Conservation (phyloP, 1,284 basidiomycete species). For the Ceratobasidium sp. region DNA sequence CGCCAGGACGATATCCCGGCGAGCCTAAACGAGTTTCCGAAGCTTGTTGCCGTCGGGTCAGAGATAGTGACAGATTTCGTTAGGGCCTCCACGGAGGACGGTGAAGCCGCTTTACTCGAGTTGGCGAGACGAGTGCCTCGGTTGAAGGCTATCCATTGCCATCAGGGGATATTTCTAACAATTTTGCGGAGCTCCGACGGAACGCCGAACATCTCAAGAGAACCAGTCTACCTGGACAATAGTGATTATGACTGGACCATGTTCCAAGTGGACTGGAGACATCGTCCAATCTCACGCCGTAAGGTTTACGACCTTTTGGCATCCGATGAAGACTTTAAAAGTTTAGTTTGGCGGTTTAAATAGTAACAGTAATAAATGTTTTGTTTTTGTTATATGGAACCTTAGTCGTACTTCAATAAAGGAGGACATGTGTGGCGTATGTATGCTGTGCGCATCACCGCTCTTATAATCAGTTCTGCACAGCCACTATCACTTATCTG, state of each 20-base stretch:
- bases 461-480: slow-evolving; percentile 1
- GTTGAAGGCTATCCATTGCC: slow-evolving; percentile 7
- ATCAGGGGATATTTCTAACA: background rate
- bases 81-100: background rate
- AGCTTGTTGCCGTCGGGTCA: slow-evolving; percentile 3
- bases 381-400: no score
- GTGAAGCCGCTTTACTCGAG: background rate
- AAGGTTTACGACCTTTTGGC: no score
- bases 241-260: slow-evolving; percentile 22
- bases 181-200: background rate
- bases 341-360: no score
- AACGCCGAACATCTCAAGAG: background rate
- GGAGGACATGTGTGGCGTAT: no score
- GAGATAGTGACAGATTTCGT: slow-evolving; percentile 13
- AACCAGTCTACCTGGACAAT: slow-evolving; percentile 2
- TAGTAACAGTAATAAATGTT: no score
- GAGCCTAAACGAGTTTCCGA: slow-evolving; percentile 14
- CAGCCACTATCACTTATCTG: slow-evolving; percentile 13
- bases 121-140: slow-evolving; percentile 14
- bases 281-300: slow-evolving; percentile 16
- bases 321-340: no score
- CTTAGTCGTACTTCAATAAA: no score
- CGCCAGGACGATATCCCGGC: slow-evolving; percentile 17
- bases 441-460: no score
- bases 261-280: slow-evolving; percentile 32